Base-by-base conservation (phyloP, 2,329 filamentous ascomycete genomes). In the Colletotrichum shisoi region DNA sequence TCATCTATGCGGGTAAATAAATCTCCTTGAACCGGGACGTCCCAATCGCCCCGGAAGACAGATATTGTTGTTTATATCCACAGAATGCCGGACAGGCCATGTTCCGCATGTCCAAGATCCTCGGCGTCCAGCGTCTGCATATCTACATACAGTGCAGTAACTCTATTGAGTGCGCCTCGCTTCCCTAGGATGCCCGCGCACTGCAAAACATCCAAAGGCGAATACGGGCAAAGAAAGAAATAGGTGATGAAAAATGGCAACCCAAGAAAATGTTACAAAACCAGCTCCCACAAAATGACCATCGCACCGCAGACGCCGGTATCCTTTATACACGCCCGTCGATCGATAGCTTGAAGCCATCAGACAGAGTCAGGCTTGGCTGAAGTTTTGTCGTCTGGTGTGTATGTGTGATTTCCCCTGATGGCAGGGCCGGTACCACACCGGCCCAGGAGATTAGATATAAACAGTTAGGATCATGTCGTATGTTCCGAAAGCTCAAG, bases 381-480 rank as follows among this genome's bases (percentile, higher is more conserved):
- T 24, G 8, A 19, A 37, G 12, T 62, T 65, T 24, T 65, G 45
- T 48, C 31, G 31, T 49, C 37, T 44, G 45, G 15, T 46, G 24
- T 56, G 40, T 63, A 48, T 63, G 27, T 45, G 61, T 46, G 49
- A 56, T 57, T 60, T 21, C 53, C 62, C 65, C 65, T 49, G 61
- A 56, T 60, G 62, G 54, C 17, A 56, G 44, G 31, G 21, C 15
- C n/a, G 44, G 54, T 51, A 48, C 17, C 19, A 53, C 15, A 34
- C 61, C 37, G n/a, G n/a, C 65, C 54, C 60, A 34, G 62, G 65
- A 68, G 65, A 68, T 68, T 68, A 68, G 53, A 57, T 68, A 62
- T 68, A 68, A 67, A 68, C 66, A 68, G 57, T 68, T 66, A 68
- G 63, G 66, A 68, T 68, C 65, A 65, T 60, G 61, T 60, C 62